A percentile compares a stretch with the other conserved stretches of the same genome.
Evolutionary conservation across 768 basidiomycete species (phyloP).

Genomic region (Boletus sp.): DNA sequence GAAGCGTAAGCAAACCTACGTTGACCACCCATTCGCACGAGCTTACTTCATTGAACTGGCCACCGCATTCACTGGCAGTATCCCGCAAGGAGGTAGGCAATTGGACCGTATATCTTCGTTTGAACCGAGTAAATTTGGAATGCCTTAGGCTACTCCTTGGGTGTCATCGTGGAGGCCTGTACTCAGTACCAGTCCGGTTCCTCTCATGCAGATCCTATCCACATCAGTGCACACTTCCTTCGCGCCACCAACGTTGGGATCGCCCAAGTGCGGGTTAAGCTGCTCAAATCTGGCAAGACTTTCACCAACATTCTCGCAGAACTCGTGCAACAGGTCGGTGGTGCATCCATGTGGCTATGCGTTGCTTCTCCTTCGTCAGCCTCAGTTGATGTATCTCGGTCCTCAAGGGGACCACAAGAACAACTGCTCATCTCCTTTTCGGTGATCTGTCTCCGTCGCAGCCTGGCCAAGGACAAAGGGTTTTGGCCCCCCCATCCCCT

Average conservation of each 20-base stretch:
- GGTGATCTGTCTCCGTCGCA: slow-evolving; percentile 40
- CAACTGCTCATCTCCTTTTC: slow-evolving; percentile 56
- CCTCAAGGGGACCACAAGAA: slow-evolving; percentile 41
- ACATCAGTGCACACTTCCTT: slow-evolving; percentile 59
- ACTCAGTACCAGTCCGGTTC: slow-evolving; percentile 47
- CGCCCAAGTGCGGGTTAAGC: slow-evolving; percentile 47
- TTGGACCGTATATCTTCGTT: not conserved
- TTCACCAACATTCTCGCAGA: slow-evolving; percentile 60
- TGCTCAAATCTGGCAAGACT: slow-evolving; percentile 46
- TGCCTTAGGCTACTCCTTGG: slow-evolving; percentile 54
- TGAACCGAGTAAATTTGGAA: not conserved
- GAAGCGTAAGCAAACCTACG: slow-evolving; percentile 35
- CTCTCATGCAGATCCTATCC: slow-evolving; percentile 52
- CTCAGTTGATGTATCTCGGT: not conserved
- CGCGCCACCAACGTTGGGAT: slow-evolving; percentile 38
- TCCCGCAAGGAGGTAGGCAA: slow-evolving; percentile 51
- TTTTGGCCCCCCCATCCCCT: slow-evolving; percentile 48
- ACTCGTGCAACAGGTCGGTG: slow-evolving; percentile 53
- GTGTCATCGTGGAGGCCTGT: slow-evolving; percentile 52
- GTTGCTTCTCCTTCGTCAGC: not conserved
- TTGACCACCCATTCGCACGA: not conserved
- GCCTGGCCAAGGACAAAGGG: slow-evolving; percentile 12
- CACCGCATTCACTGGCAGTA: slow-evolving; percentile 26
- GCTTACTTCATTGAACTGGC: not conserved
- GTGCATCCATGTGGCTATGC: not conserved